A percentile compares a stretch with the other conserved stretches of the same genome.
Conservation (phyloP, 352 stramenopile genomes). For the Thalassiosira mediterranea region DNA sequence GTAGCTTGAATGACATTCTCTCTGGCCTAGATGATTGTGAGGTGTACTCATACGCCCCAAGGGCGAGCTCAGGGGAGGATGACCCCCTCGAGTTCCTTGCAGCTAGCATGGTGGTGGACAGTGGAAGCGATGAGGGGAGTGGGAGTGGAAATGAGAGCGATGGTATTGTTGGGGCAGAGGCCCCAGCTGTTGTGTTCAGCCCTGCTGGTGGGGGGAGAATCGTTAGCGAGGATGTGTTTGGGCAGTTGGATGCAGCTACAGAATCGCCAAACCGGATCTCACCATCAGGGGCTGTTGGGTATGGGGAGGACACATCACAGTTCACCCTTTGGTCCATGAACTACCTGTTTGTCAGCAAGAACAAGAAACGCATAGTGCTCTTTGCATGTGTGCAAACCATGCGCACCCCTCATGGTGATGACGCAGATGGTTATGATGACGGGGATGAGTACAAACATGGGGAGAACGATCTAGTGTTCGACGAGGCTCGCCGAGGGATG, state of each 20-base stretch:
- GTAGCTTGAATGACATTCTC: conserved; percentile 64
- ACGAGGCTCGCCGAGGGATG: conserved; percentile 34
- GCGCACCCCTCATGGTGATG: too few species aligned
- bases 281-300: conserved; percentile 14
- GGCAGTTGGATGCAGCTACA: conserved; percentile 2
- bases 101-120: conserved; percentile 25
- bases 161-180: background rate
- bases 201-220: conserved; percentile 8
- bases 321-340: conserved; percentile 78
- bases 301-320: conserved; percentile 34
- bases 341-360: conserved; percentile 77
- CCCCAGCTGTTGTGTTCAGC: background rate
- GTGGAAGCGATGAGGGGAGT: conserved; percentile 25
- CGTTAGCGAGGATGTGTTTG: conserved; percentile 21
- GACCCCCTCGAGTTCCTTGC: conserved; percentile 55
- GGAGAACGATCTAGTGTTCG: conserved; percentile 50
- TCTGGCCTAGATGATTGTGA: conserved; percentile 63
- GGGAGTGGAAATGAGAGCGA: conserved; percentile 37
- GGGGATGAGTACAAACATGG: conserved; percentile 36
- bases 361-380: conserved; percentile 80
- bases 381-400: conserved; percentile 80
- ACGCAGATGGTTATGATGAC: conserved; percentile 16
- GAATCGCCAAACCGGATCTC: conserved; percentile 17
- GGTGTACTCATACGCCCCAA: conserved; percentile 70
- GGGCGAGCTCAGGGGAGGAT: conserved; percentile 40